Evolutionary conservation across 371 early-diverging fungal genomes (phyloP), one percentile per base, ranked within the genome.

Genomic region (Haplosporangium sp.): DNA sequence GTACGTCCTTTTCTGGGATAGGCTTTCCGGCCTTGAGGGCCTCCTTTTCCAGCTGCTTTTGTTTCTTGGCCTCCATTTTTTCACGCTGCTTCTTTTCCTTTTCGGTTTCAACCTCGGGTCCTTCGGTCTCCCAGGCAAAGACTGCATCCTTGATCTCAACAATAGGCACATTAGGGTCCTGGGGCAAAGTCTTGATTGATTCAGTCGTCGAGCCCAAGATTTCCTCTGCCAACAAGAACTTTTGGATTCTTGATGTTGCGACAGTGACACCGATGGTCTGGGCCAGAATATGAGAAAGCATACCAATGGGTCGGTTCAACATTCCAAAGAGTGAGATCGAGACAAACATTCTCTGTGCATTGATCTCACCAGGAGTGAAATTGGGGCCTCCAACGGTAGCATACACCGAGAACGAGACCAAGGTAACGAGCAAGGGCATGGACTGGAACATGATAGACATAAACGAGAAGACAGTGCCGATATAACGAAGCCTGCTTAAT

Each of bases 151-250:
- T 67, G 57, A 77, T 71, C 29, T 77, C 66, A 48, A 77, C 48
- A 13, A 64, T 10, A 5, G 77, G 72, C 0, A 55, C 53, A 1
- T 59, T 29, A 2, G 43, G 71, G n/a, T 71, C 77, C 21, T 77
- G 59, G 7, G 75, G 67, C 57, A 75, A 50, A 9, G 51, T 42
- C 46, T 36, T 66, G 53, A 52, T 53, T 11, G 42, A 23, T 37
- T 70, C 67, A 6, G 58, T 63, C n/a, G 55, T 46, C 1, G 61
- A 63, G 2, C 62, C 61, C 9, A 48, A 85, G 37, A 92, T 80
- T 55, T 91, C 92, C 55, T 89, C 92, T 12, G 86, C 84, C 13
- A 76, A 75, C 71, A 95, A 74, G 64, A 92, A 92, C 40, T 81
- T 84, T 64, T 74, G 80, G 11, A 95, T 83, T 21, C 95, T 86